Evolutionary conservation across 2,329 filamentous ascomycete genomes (phyloP), one percentile per base, ranked within the genome.

Genomic region (Proliferodiscus dingleyae): DNA sequence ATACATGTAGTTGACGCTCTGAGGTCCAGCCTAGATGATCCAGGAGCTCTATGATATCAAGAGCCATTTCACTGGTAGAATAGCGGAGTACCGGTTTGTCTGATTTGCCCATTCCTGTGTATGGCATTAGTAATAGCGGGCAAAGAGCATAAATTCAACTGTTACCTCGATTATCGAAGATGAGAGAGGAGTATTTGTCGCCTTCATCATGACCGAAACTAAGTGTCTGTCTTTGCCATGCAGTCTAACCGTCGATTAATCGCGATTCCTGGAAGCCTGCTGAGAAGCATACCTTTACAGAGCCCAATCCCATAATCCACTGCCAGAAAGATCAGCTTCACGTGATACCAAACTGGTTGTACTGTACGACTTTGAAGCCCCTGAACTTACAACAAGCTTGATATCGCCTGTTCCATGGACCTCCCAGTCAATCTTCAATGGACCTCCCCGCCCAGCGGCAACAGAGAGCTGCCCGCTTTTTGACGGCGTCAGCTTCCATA

Each of bases 201-300:
- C 71, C 75, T 49, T 80, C 72, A 41, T 80, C 72, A 67, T 95
- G 89, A 41, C 86, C 87, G 61, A 94, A 91, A 68, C 88, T 76
- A 55, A 84, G 79, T 8, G 84, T 93, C 63, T 94, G 89, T 43
- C 87, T 80, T 70, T 94, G 88, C 86, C 87, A 94, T 45, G 81
- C 75, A 34, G 78, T 73, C 61, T 77, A 28, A 29, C 15, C 33
- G 10, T 18, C 5, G 19, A 37, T 26, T 36, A n/a, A 37, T 13
- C 15, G 3, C 18, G 9, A 28, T 9, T 30, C 10, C 22, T 29
- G 9, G 11, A 32, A 46, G 5, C 15, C 4, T 5, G 5, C 21
- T 24, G 4, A 19, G 21, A 23, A 7, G 15, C 47, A 43, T 52
- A 57, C 58, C 62, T 74, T 78, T 59, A 74, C 74, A 45, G 82